Evolutionary conservation across 768 basidiomycete genomes (phyloP).

Genomic region (Rhodosporidiobolus odoratus): DNA sequence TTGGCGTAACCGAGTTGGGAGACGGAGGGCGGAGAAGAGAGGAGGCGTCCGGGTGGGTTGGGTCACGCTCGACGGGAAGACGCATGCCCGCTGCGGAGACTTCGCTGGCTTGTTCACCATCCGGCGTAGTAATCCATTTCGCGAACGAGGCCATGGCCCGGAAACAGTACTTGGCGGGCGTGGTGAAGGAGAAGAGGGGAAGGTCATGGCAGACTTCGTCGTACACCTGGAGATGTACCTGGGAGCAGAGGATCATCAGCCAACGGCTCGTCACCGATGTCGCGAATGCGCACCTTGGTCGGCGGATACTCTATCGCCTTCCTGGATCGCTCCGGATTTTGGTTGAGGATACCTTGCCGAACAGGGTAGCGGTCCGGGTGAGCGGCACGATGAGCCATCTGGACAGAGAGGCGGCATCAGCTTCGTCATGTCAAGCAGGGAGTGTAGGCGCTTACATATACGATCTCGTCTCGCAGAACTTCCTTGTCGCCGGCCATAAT

Average conservation of each 20-base stretch:
- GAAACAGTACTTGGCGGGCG: slow-evolving; percentile 48
- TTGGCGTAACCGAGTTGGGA: neutral
- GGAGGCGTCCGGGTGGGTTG: neutral
- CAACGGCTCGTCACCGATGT: neutral
- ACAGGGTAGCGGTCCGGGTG: slow-evolving; percentile 68
- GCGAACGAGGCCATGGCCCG: slow-evolving; percentile 49
- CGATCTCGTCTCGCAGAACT: slow-evolving; percentile 83
- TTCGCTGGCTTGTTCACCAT: neutral
- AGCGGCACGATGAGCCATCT: slow-evolving; percentile 77
- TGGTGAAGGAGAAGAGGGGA: slow-evolving; percentile 42
- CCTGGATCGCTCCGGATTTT: slow-evolving; percentile 42
- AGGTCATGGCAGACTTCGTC: slow-evolving; percentile 42
- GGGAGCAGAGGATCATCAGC: too few species aligned
- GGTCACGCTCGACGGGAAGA: slow-evolving; percentile 6
- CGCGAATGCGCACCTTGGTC: slow-evolving; percentile 27
- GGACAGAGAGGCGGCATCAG: neutral
- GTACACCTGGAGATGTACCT: slow-evolving; percentile 41
- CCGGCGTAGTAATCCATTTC: slow-evolving; percentile 45
- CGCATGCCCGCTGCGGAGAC: neutral
- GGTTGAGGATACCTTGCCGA: slow-evolving; percentile 56
- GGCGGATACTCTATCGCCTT: slow-evolving; percentile 32
- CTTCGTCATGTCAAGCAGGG: too few species aligned
- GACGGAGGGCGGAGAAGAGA: slow-evolving; percentile 3
- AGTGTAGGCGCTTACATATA: slow-evolving; percentile 58
- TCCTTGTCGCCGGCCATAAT: slow-evolving; percentile 81